Percentiles rank a stretch among this genome's conserved stretches.
phyloP scores from a whole-genome alignment of 805 yeast species.

The Torulaspora franciscae region DNA sequence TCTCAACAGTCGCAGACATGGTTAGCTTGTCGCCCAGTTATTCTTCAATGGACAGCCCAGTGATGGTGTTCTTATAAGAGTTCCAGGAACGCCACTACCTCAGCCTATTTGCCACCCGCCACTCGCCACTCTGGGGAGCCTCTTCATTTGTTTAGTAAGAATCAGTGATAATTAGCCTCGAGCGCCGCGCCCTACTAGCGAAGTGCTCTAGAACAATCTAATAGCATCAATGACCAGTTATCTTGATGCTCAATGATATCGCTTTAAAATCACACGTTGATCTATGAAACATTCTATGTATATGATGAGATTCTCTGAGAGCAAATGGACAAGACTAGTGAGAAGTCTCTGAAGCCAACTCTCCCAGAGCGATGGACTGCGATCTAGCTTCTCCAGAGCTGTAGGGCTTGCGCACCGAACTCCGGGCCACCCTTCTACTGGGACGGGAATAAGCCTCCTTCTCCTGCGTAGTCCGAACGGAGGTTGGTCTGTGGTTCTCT shows the following conservation, averaged over 20 bases:
- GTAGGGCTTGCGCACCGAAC: not conserved
- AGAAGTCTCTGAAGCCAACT: not conserved
- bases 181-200: not conserved
- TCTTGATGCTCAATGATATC: no score
- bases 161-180: not conserved
- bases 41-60: no score
- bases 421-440: conserved; percentile 1
- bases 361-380: conserved; percentile 11
- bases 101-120: not conserved
- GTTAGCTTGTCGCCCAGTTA: not conserved
- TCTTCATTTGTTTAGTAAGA: not conserved
- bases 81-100: not conserved
- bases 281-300: not conserved
- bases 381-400: conserved; percentile 6
- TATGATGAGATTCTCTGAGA: not conserved
- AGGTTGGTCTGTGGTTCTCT: not conserved
- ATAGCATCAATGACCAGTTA: not conserved
- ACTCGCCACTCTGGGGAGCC: conserved; percentile 1
- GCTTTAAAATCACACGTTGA: not conserved
- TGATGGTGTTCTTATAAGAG: no score
- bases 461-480: not conserved
- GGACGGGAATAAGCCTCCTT: not conserved
- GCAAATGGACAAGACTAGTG: not conserved
- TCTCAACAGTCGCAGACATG: conserved; percentile 10
- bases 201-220: not conserved